These are phyloP conservation scores for Mycena pura DNA, from an alignment of 768 basidiomycete genomes.

Conservation along the genomic window DNA sequence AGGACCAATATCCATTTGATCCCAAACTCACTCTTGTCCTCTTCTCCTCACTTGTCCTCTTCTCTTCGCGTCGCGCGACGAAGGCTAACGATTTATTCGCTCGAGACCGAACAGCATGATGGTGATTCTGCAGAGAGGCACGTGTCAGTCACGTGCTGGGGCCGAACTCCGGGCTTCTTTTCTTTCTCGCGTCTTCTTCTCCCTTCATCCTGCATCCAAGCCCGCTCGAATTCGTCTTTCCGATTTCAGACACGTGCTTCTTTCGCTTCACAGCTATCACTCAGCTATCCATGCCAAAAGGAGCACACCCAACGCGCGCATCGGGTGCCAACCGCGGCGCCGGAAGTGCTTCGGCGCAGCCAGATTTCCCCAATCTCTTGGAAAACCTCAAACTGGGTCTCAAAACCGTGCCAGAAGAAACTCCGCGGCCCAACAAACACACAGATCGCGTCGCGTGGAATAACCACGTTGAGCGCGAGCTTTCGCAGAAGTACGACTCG, in stretches of 20 bases:
- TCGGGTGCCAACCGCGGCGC: not conserved
- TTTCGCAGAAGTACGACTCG: not conserved
- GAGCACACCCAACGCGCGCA: not conserved
- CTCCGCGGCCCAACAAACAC: constrained; percentile 1
- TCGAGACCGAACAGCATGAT: not conserved
- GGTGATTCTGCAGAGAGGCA: not conserved
- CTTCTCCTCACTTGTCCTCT: too few species aligned
- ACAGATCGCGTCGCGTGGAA: constrained; percentile 9
- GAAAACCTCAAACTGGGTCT: not conserved
- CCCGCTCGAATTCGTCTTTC: not conserved
- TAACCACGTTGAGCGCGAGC: not conserved
- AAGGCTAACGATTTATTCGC: not conserved
- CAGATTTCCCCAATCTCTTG: not conserved
- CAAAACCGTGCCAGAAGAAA: not conserved
- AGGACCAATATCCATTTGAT: too few species aligned
- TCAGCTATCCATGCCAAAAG: not conserved
- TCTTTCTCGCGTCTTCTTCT: not conserved
- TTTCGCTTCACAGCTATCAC: not conserved
- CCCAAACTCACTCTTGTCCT: too few species aligned
- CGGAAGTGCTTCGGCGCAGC: not conserved
- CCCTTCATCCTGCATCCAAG: not conserved
- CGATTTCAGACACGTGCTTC: not conserved
- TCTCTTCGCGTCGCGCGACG: too few species aligned
- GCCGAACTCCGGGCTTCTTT: not conserved
- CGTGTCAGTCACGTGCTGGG: not conserved